These are phyloP conservation scores for Pythium sp. DNA, from an alignment of 352 stramenopile species.

Conservation along the genomic window DNA sequence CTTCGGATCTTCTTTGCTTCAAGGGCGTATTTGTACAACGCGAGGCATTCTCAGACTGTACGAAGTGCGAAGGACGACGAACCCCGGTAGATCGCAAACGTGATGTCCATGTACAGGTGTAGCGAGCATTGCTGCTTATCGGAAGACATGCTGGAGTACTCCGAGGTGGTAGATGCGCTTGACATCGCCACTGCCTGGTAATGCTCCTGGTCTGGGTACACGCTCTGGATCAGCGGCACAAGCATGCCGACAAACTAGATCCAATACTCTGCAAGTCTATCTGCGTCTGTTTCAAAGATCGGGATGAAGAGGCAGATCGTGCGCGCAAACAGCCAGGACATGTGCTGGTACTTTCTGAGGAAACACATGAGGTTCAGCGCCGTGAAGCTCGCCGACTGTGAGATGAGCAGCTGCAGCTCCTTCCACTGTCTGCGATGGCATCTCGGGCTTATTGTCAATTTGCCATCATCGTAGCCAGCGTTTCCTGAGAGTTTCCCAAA, in stretches of 20 bases:
- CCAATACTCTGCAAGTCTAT: constrained; percentile 27
- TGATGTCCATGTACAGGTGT: constrained; percentile 30
- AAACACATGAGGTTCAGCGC: constrained; percentile 34
- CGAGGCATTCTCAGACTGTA: constrained; percentile 37
- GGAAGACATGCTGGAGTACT: constrained; percentile 2
- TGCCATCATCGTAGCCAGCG: not conserved
- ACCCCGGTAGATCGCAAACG: constrained; percentile 29
- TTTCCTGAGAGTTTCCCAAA: not conserved
- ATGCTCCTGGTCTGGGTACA: constrained; percentile 30
- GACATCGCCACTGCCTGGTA: constrained; percentile 26
- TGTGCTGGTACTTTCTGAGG: constrained; percentile 28
- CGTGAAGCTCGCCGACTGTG: constrained; percentile 22
- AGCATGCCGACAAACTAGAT: constrained; percentile 29
- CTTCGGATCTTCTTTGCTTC: too few relatives aligned
- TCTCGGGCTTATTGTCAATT: constrained; percentile 1
- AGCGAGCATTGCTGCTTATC: constrained; percentile 27
- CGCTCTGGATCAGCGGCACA: constrained; percentile 24
- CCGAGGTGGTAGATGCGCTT: constrained; percentile 16
- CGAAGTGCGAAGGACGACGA: constrained; percentile 28
- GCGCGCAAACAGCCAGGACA: constrained; percentile 28
- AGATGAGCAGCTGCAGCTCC: constrained; percentile 27
- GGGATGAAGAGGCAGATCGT: constrained; percentile 31
- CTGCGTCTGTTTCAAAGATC: constrained; percentile 25
- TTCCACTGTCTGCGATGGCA: constrained; percentile 18
- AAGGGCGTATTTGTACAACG: constrained; percentile 26